Evolutionary conservation across 495 filamentous ascomycete species (phyloP), one percentile per base, ranked within the genome.

Genomic region (Antarctomyces pellizariae): DNA sequence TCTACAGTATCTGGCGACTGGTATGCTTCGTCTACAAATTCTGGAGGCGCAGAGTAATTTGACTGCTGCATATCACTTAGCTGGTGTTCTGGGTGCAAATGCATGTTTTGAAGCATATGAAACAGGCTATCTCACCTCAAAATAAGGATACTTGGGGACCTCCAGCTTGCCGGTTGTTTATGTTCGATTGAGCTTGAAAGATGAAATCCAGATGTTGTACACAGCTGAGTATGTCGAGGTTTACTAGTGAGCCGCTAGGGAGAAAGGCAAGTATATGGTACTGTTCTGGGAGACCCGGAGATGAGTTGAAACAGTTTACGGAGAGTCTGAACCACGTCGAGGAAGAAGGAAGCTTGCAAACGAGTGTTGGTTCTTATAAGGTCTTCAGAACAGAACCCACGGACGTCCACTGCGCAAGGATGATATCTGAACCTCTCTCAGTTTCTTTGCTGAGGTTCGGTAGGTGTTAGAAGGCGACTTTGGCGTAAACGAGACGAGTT

Each of bases 1-100:
- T 41, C 38, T 7, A 32, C 36, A 39, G 35, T 41, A 26, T 44
- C 45, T 22, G 44, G 40, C 18, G 41, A 46, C 27, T 33, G 34
- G 33, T 39, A 41, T 7, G 34, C 33, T 13, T 48, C 45, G 43
- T 48, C 45, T n/a, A 48, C 35, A 31, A 48, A 46, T 18, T 46
- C 38, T 23, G 45, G 40, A 28, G 35, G 39, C 16, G 26, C 30
- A 6, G 34, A 24, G 13, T 39, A 21, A 25, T 39, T 34, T 25
- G 31, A 36, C 34, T 38, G 44, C 44, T 47, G 35, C 11, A 13
- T 14, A 28, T 28, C 2, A 35, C 28, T 40, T 25, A 46, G 34
- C 31, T 19, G 10, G 9, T 29, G 10, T 3, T 2, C 8, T 10
- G 11, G 11, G 3, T 7, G 25, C 7, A 28, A 5, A 25, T 6